Evolutionary conservation across 768 basidiomycete genomes (phyloP).

Genomic region (Kwoniella mangroviensis): DNA sequence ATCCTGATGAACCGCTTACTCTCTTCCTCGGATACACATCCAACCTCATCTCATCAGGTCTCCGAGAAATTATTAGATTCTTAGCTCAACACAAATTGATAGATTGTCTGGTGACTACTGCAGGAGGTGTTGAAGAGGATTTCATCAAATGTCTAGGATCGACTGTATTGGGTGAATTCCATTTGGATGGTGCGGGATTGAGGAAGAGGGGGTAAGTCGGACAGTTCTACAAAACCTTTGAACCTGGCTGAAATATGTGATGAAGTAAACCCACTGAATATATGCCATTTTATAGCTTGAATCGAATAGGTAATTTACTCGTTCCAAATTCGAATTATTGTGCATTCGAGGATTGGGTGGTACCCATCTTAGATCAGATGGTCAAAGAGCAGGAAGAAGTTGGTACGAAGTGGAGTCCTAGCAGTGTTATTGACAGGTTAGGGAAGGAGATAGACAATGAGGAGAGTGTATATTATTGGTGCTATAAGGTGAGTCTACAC

Average conservation of each 20-base stretch:
- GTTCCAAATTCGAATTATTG: slow-evolving; percentile 99
- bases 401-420: slow-evolving; percentile 81
- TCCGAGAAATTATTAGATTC: slow-evolving; percentile 88
- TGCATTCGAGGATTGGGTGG: slow-evolving; percentile 99
- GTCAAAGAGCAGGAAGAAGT: slow-evolving; percentile 73
- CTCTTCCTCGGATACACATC: slow-evolving; percentile 98
- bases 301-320: slow-evolving; percentile 93
- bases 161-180: slow-evolving; percentile 81
- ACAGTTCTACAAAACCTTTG: background rate
- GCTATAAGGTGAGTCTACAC: slow-evolving; percentile 93
- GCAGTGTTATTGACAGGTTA: slow-evolving; percentile 85
- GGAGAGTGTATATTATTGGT: slow-evolving; percentile 98
- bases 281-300: slow-evolving; percentile 63
- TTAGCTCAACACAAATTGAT: slow-evolving; percentile 93
- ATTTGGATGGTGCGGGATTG: slow-evolving; percentile 84
- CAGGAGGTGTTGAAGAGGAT: slow-evolving; percentile 98
- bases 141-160: slow-evolving; percentile 98
- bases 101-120: slow-evolving; percentile 89
- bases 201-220: slow-evolving; percentile 68
- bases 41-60: slow-evolving; percentile 95
- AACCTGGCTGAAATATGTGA: no score
- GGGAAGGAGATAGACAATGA: slow-evolving; percentile 98
- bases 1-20: slow-evolving; percentile 73
- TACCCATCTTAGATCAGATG: slow-evolving; percentile 88
- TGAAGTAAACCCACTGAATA: no score